A percentile compares a stretch with the other conserved stretches of the same genome.
These are phyloP conservation scores for Cyclotella baltica DNA, from an alignment of 108 stramenopile genomes.

Conservation along the genomic window DNA sequence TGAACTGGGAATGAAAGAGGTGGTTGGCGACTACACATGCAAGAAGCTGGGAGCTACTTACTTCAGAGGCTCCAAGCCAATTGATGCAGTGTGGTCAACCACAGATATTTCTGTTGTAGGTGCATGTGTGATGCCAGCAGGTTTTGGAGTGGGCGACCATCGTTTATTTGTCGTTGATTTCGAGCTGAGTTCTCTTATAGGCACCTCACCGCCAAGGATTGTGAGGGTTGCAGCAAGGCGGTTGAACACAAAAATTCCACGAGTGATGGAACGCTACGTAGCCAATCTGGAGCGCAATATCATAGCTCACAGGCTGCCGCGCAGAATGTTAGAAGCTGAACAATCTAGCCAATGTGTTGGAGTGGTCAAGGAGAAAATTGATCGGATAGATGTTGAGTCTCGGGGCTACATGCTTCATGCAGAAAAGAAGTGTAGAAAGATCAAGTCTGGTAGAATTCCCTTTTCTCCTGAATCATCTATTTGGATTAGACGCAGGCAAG, in stretches of 20 bases:
- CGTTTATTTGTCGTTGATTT: background rate
- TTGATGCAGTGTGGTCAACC: slow-evolving; percentile 9
- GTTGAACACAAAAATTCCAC: slow-evolving; percentile 4
- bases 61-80: slow-evolving; percentile 21
- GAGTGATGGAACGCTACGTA: background rate
- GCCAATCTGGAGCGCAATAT: background rate
- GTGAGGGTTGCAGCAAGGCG: background rate
- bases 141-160: no score
- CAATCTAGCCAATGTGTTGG: no score
- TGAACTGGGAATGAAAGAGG: slow-evolving; percentile 1
- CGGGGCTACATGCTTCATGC: background rate
- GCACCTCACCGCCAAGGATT: background rate
- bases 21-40: slow-evolving; percentile 1
- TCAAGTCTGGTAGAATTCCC: background rate
- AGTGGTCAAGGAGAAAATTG: background rate
- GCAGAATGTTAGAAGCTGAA: background rate
- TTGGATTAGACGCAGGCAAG: background rate
- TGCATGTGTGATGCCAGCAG: no score
- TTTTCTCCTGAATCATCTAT: background rate
- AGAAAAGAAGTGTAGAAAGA: background rate
- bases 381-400: background rate
- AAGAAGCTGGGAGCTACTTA: background rate
- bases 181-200: background rate
- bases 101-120: no score
- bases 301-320: background rate